Evolutionary conservation across 1,284 basidiomycete species (phyloP).

Genomic region (Trichosporon ovoides): DNA sequence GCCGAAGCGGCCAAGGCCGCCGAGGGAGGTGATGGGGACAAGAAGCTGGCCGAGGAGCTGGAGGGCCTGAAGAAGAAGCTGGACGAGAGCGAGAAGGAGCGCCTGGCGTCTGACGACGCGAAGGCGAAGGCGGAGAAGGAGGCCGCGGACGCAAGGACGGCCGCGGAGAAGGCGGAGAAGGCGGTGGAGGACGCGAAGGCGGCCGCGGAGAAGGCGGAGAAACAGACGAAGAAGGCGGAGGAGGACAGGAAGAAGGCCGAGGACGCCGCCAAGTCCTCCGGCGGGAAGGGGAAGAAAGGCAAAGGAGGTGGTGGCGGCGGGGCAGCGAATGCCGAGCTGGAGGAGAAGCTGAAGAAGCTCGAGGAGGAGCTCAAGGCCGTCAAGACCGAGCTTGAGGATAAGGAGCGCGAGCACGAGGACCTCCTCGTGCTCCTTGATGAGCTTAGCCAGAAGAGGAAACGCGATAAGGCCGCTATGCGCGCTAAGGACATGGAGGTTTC

Average conservation of each 20-base stretch:
- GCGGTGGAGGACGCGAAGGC: too few species aligned
- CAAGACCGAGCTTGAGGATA: slow-evolving; percentile 4
- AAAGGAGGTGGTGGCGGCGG: slow-evolving; percentile 18
- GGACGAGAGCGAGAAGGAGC: neutral
- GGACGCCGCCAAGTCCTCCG: neutral
- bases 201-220: neutral
- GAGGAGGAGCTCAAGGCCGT: neutral
- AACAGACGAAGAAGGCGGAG: too few species aligned
- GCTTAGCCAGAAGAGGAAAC: slow-evolving; percentile 72
- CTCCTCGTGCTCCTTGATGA: slow-evolving; percentile 90
- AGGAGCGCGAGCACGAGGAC: slow-evolving; percentile 50
- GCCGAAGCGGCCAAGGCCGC: too few species aligned
- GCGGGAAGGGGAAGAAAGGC: slow-evolving; percentile 17
- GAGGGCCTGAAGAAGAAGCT: neutral
- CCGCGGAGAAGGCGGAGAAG: neutral
- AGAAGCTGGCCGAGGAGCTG: slow-evolving; percentile 19
- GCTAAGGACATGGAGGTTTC: slow-evolving; percentile 76
- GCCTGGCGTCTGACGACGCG: neutral
- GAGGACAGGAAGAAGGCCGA: slow-evolving; percentile 7
- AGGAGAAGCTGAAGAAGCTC: slow-evolving; percentile 3
- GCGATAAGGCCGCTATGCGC: slow-evolving; percentile 71
- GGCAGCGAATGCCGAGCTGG: slow-evolving; percentile 2
- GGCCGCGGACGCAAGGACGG: too few species aligned
- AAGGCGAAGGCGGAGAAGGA: neutral
- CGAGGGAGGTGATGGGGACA: slow-evolving; percentile 4